Conservation (phyloP, 2,329 filamentous ascomycete genomes). For the Claviceps capensis region DNA sequence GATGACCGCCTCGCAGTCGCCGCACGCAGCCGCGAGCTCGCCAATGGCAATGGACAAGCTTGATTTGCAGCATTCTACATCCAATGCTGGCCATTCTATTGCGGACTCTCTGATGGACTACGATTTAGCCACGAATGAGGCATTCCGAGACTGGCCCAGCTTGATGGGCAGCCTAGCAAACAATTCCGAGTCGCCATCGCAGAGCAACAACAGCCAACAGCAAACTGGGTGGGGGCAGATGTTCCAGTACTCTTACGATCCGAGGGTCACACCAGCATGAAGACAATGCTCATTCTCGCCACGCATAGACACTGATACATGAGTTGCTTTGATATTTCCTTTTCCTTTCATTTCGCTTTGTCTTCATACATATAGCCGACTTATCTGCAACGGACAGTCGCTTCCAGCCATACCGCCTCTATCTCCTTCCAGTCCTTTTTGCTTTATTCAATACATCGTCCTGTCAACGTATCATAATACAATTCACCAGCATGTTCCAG, state of each 20-base stretch:
- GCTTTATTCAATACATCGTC: background rate
- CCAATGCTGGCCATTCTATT: constrained; percentile 11
- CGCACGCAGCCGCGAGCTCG: constrained; percentile 14
- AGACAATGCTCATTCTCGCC: background rate
- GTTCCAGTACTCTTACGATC: constrained; percentile 4
- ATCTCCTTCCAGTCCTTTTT: background rate
- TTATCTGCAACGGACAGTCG: background rate
- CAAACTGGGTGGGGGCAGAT: constrained; percentile 2
- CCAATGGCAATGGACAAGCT: constrained; percentile 22
- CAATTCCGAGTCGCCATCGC: constrained; percentile 15
- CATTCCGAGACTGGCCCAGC: constrained; percentile 29
- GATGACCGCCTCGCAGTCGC: constrained; percentile 19
- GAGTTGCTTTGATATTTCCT: background rate
- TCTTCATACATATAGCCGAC: background rate
- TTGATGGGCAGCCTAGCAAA: constrained; percentile 22
- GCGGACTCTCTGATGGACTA: constrained; percentile 27
- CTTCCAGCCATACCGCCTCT: background rate
- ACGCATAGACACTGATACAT: background rate
- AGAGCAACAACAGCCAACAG: constrained; percentile 6
- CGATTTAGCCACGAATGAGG: constrained; percentile 17
- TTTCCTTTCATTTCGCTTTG: background rate
- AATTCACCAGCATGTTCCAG: background rate
- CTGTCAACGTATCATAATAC: background rate
- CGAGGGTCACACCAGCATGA: constrained; percentile 3
- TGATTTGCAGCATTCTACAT: constrained; percentile 17